A percentile compares a stretch with the other conserved stretches of the same genome.
Conservation (phyloP, 495 filamentous ascomycete genomes). For the Aspergillus sclerotiicarbonarius region DNA sequence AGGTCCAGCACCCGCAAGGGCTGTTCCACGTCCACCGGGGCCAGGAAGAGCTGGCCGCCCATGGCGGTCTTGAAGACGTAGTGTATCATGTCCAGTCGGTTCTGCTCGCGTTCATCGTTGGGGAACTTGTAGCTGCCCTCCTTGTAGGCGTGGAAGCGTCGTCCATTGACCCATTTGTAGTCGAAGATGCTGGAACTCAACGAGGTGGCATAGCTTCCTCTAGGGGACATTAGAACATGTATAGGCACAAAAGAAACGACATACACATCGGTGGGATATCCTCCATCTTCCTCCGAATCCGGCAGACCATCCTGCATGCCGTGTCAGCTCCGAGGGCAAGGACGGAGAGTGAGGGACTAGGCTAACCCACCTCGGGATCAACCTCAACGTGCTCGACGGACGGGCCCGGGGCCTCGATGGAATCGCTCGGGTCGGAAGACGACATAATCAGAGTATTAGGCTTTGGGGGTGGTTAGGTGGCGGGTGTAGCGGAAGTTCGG, state of each 20-base stretch:
- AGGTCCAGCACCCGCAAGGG: conserved; percentile 40
- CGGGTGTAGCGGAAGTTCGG: too few species aligned
- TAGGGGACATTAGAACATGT: background rate
- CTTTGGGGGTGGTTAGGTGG: too few species aligned
- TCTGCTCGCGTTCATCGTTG: conserved; percentile 29
- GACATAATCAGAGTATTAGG: too few species aligned
- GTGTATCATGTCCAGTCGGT: conserved; percentile 31
- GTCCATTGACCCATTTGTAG: conserved; percentile 9
- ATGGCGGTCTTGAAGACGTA: conserved; percentile 30
- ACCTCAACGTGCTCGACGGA: too few species aligned
- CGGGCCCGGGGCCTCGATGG: too few species aligned
- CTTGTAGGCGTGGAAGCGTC: conserved; percentile 11
- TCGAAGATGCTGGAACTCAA: conserved; percentile 1
- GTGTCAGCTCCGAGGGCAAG: too few species aligned
- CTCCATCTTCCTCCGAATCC: background rate
- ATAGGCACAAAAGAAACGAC: background rate
- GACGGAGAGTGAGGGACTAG: too few species aligned
- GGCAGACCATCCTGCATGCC: background rate
- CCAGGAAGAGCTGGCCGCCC: conserved; percentile 29
- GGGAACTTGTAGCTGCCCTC: conserved; percentile 14
- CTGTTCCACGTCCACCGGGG: conserved; percentile 36
- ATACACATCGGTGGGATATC: background rate
- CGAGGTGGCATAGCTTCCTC: conserved; percentile 8
- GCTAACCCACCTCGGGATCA: too few species aligned
- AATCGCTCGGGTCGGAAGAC: too few species aligned